Evolutionary conservation across 257 asterid species (phyloP), one percentile per base, ranked within the genome.

Genomic region (Solanum rostratum): DNA sequence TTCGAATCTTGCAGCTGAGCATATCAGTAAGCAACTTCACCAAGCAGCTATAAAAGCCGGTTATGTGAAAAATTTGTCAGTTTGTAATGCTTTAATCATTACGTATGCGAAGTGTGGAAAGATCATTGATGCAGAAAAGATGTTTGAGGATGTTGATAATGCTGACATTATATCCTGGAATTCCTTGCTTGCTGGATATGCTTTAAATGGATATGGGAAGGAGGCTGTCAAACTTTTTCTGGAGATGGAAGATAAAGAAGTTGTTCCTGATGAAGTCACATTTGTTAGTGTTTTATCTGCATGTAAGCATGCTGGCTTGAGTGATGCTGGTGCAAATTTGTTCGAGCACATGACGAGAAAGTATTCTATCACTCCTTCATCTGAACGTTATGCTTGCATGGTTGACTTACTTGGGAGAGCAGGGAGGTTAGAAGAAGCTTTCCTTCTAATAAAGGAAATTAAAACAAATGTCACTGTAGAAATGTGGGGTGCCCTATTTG

Each of bases 381-480:
- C 85, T 19, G 91, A 88, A 73, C 92, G 87, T 54, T 88, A 85
- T 74, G 73, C 91, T 33, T 87, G 91, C 81, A 80, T 89, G 85
- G 86, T 92, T 57, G 93, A 91, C 85, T 83, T 90, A 85, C 91
- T 90, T 46, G 91, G 90, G 41, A 87, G 93, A 68, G 91, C 91
- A 9, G 92, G 93, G 43, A 88, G 85, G 85, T 82, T 92, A 81
- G 81, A 88, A 39, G 91, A 92, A 85, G 93, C 92, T 12, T 73
- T 87, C 70, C 76, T 63, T 62, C 41, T 91, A 14, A 85, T 89
- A 24, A 46, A 52, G 55, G 84, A 76, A 10, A 53, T 88, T 89
- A 90, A 86, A 45, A 83, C 74, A 29, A 85, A 87, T 85, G 84
- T 84, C 66, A 86, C 87, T 30, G 45, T 89, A 24, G 87, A 87